Evolutionary conservation across 169 alveolate species (phyloP).

Genomic region (Eimeria acervulina): DNA sequence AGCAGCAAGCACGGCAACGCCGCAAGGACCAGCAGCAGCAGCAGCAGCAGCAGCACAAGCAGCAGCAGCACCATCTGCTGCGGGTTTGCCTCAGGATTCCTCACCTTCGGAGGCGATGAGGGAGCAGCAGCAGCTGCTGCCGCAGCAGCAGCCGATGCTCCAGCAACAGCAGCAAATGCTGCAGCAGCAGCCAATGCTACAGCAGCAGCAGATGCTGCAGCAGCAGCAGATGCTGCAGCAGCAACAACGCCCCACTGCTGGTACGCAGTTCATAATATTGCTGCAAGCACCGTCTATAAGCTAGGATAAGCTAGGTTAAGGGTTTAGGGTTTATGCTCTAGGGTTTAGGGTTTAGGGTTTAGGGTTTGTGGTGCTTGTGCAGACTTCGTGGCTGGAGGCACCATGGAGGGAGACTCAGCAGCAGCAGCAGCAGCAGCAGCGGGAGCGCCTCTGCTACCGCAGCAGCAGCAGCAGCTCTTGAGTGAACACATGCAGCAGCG

Average conservation of each 20-base stretch:
- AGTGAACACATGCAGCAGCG: too few relatives aligned
- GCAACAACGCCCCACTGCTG: conserved; percentile 11
- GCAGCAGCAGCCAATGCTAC: too few relatives aligned
- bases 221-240: background rate
- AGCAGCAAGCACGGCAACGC: too few relatives aligned
- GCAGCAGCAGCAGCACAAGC: too few relatives aligned
- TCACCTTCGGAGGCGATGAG: conserved; percentile 13
- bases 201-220: too few relatives aligned
- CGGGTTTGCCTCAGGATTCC: conserved; percentile 21
- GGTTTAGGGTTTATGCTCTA: background rate
- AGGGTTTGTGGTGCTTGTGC: background rate
- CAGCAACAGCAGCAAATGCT: background rate
- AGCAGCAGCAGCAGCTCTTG: conserved; percentile 56
- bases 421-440: background rate
- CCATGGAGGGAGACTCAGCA: background rate
- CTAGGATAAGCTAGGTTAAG: too few relatives aligned
- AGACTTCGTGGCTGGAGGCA: conserved; percentile 3
- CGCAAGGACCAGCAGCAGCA: too few relatives aligned
- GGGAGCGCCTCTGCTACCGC: background rate
- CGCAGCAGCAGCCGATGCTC: conserved; percentile 18
- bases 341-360: background rate
- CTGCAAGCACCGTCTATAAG: background rate
- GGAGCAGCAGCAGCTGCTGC: conserved; percentile 31
- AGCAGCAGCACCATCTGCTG: too few relatives aligned
- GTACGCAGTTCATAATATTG: background rate